These are phyloP conservation scores for Russula earlei DNA, from an alignment of 768 basidiomycete genomes.

Conservation along the genomic window DNA sequence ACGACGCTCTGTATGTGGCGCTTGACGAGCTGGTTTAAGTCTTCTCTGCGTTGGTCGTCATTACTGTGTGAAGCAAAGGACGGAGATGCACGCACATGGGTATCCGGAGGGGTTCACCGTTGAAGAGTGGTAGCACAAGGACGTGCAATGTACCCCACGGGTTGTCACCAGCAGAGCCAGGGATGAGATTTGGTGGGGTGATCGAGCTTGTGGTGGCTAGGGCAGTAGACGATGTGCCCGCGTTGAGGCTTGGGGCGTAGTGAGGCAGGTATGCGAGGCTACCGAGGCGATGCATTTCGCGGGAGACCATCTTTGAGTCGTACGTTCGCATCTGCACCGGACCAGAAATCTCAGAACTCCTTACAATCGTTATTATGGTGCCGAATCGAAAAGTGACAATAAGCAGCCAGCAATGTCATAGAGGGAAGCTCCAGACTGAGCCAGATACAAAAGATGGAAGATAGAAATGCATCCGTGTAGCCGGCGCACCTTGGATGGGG, in stretches of 20 bases:
- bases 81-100: slow-evolving; percentile 52
- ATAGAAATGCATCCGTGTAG: not conserved
- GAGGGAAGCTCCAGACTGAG: no score
- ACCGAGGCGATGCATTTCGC: slow-evolving; percentile 80
- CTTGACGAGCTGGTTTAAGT: slow-evolving; percentile 74
- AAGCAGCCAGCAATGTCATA: no score
- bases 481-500: slow-evolving; percentile 11
- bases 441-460: not conserved
- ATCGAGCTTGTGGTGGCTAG: slow-evolving; percentile 26
- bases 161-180: slow-evolving; percentile 41
- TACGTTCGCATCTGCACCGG: slow-evolving; percentile 53
- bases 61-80: not conserved
- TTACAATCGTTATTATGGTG: not conserved
- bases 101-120: slow-evolving; percentile 75
- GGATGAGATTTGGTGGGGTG: slow-evolving; percentile 14
- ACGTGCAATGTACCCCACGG: slow-evolving; percentile 83
- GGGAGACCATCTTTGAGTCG: slow-evolving; percentile 69
- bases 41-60: slow-evolving; percentile 46
- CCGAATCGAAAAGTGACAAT: no score
- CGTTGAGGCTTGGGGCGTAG: slow-evolving; percentile 42
- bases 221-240: slow-evolving; percentile 39
- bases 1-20: slow-evolving; percentile 69
- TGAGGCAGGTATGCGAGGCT: slow-evolving; percentile 45
- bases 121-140: slow-evolving; percentile 84
- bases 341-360: not conserved